These are phyloP conservation scores for Cucumis hystrix DNA, from an alignment of 306 rosid genomes.

Conservation along the genomic window DNA sequence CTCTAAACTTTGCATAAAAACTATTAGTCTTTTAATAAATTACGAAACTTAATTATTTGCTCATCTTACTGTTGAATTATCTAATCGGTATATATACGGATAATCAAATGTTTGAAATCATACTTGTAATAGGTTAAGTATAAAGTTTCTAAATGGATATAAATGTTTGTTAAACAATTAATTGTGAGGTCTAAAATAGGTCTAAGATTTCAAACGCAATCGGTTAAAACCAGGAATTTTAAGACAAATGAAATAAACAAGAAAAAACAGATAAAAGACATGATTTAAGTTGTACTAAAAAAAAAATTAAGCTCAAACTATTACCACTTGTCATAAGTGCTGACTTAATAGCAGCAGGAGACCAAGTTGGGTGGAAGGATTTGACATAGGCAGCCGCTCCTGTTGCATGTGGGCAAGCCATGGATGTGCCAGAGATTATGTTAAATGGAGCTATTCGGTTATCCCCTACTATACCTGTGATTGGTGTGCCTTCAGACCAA, in stretches of 20 bases:
- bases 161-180: not conserved
- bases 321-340: constrained; percentile 23
- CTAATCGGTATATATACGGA: too few species aligned
- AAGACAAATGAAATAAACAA: not conserved
- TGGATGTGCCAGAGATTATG: constrained; percentile 27
- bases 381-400: constrained; percentile 21
- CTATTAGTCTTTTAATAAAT: not conserved
- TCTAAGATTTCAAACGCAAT: not conserved
- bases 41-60: not conserved
- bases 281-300: not conserved
- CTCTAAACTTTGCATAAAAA: not conserved
- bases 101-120: not conserved
- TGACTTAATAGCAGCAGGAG: constrained; percentile 28
- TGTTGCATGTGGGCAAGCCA: constrained; percentile 27
- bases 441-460: constrained; percentile 4
- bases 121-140: not conserved
- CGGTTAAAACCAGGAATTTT: not conserved
- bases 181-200: not conserved
- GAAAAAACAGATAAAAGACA: not conserved
- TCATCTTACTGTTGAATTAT: not conserved
- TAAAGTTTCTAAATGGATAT: not conserved
- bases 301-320: not conserved
- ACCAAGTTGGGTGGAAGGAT: constrained; percentile 23
- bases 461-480: not conserved
- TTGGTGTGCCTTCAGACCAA: constrained; percentile 7